Evolutionary conservation across 495 filamentous ascomycete species (phyloP).

Genomic region (Durotheca rogersii): DNA sequence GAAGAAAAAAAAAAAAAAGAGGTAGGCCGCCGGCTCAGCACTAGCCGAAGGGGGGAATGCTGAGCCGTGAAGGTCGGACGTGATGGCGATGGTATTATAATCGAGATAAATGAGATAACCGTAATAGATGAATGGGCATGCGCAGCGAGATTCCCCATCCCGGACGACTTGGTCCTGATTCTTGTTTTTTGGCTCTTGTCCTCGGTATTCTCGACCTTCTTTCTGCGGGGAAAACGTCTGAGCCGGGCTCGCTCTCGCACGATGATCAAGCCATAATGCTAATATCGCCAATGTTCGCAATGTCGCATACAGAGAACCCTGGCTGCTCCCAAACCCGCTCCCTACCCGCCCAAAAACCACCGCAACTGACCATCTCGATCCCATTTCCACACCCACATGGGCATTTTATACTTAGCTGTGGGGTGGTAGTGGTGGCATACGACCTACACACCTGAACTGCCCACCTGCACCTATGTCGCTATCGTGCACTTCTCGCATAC

Average conservation of each 20-base stretch:
- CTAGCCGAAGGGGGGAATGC: no score
- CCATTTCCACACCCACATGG: constrained; percentile 1
- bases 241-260: constrained; percentile 23
- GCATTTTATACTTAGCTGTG: neutral
- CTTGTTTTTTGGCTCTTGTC: no score
- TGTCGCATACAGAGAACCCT: neutral
- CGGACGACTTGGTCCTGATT: no score
- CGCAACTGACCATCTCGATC: neutral
- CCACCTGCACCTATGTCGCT: neutral
- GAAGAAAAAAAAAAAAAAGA: no score
- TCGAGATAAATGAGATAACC: no score
- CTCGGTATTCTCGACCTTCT: no score
- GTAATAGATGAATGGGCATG: no score
- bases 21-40: no score
- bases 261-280: constrained; percentile 33
- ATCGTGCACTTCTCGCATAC: constrained; percentile 11
- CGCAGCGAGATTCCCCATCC: no score
- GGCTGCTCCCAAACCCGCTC: constrained; percentile 3
- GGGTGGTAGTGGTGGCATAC: neutral
- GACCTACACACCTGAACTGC: neutral
- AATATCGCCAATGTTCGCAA: constrained; percentile 8
- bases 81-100: no score
- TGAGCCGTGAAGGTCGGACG: no score
- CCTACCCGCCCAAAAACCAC: constrained; percentile 3
- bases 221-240: constrained; percentile 29